Conservation (phyloP, 805 yeast genomes). For the Candida takata region DNA sequence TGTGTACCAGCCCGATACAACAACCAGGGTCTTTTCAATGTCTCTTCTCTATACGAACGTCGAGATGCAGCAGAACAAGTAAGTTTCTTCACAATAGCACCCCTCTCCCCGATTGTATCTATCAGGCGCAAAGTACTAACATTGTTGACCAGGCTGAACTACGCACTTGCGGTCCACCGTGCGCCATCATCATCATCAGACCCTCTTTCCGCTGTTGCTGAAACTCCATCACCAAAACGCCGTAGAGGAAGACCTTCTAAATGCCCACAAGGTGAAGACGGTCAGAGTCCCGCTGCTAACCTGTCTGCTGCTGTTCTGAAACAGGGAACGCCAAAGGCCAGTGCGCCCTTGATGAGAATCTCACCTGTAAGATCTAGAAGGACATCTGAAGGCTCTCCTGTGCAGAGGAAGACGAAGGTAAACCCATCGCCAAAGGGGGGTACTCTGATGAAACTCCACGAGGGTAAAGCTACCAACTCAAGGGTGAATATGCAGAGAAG, state of each 20-base stretch:
- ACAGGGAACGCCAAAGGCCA: slow-evolving; percentile 24
- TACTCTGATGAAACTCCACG: slow-evolving; percentile 15
- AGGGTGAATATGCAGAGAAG: slow-evolving; percentile 1
- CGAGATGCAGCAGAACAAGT: too few relatives aligned
- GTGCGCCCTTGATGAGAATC: slow-evolving; percentile 24
- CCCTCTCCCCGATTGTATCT: too few relatives aligned
- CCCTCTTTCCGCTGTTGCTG: too few relatives aligned
- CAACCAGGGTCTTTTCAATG: too few relatives aligned
- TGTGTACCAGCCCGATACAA: too few relatives aligned
- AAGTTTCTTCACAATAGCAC: too few relatives aligned
- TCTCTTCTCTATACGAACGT: too few relatives aligned
- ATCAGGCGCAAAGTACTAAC: too few relatives aligned
- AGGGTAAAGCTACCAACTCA: background rate
- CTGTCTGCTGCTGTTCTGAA: slow-evolving; percentile 23
- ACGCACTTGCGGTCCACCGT: too few relatives aligned
- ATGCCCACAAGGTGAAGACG: slow-evolving; percentile 4
- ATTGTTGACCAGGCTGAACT: too few relatives aligned
- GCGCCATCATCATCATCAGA: too few relatives aligned
- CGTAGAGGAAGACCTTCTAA: slow-evolving; percentile 26
- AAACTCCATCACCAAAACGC: slow-evolving; percentile 21
- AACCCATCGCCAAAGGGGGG: slow-evolving; percentile 25
- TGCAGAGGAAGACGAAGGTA: slow-evolving; percentile 5
- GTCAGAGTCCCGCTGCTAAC: slow-evolving; percentile 20
- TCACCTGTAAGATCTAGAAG: slow-evolving; percentile 14
- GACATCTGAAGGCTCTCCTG: slow-evolving; percentile 11